These are phyloP conservation scores for Parietaria judaica DNA, from an alignment of 306 rosid genomes.

Conservation along the genomic window DNA sequence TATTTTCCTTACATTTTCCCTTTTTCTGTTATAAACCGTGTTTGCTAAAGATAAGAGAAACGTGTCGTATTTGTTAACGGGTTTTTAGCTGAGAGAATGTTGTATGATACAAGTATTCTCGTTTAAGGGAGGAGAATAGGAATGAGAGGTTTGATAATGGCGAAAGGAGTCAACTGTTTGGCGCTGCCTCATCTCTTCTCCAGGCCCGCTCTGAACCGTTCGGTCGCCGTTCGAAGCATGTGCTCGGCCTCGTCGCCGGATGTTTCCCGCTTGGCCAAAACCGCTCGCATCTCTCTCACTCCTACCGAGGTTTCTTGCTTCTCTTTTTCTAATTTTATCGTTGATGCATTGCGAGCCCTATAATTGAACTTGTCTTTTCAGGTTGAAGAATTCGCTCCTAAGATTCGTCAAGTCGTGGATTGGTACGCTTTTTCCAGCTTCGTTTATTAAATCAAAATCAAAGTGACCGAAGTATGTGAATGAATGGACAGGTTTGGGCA, in stretches of 20 bases:
- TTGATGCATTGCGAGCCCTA: not conserved
- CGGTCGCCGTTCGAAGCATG: not conserved
- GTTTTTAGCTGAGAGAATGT: too few relatives aligned
- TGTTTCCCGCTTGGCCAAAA: constrained; percentile 5
- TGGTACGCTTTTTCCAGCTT: not conserved
- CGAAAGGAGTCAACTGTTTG: not conserved
- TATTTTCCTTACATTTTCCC: too few relatives aligned
- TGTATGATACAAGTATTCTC: too few relatives aligned
- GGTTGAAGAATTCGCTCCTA: constrained; percentile 8
- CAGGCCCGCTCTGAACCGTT: not conserved
- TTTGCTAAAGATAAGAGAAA: too few relatives aligned
- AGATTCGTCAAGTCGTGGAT: not conserved
- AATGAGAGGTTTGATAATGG: not conserved
- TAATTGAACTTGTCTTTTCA: not conserved
- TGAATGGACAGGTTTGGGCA: constrained; percentile 2
- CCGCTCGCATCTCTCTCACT: constrained; percentile 6
- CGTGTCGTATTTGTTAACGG: too few relatives aligned
- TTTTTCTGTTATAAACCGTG: too few relatives aligned
- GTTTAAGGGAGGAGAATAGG: not conserved
- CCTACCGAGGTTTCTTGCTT: not conserved
- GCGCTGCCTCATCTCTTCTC: not conserved
- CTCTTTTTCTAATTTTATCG: not conserved
- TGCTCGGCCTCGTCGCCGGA: not conserved
- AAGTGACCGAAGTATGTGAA: too few relatives aligned
- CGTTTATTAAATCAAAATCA: not conserved